phyloP scores from a whole-genome alignment of 2,329 filamentous ascomycete genomes.

The Xylaria multiplex region DNA sequence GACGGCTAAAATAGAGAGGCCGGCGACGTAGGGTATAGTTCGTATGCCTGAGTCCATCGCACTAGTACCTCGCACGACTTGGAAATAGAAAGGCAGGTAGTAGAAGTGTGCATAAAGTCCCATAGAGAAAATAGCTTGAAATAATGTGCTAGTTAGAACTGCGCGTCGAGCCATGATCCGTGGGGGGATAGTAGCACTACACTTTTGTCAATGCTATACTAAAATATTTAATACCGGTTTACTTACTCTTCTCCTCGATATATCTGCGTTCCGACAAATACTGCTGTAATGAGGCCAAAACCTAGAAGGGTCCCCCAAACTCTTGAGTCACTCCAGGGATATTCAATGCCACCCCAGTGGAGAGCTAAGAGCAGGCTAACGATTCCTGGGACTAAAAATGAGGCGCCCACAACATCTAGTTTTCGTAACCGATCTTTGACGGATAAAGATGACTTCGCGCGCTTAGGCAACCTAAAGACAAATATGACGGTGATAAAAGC shows the following conservation, averaged over 20 bases:
- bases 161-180: constrained; percentile 12
- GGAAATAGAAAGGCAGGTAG: constrained; percentile 30
- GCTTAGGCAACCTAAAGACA: constrained; percentile 2
- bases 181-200: constrained; percentile 25
- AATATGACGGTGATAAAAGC: constrained; percentile 16
- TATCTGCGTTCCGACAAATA: constrained; percentile 18
- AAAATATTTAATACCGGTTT: background rate
- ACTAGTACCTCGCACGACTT: constrained; percentile 8
- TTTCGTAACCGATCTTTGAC: constrained; percentile 5
- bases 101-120: constrained; percentile 13
- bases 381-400: constrained; percentile 14
- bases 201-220: background rate
- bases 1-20: constrained; percentile 13
- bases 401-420: constrained; percentile 17
- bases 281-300: constrained; percentile 5
- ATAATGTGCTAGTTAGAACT: constrained; percentile 12
- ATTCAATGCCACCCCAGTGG: constrained; percentile 25
- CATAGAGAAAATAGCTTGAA: constrained; percentile 17
- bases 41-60: constrained; percentile 24
- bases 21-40: constrained; percentile 17
- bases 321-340: constrained; percentile 22
- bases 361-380: constrained; percentile 19
- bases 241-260: constrained; percentile 23
- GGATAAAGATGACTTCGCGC: constrained; percentile 1
- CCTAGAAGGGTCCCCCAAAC: constrained; percentile 20